These are phyloP conservation scores for Podospora pseudopauciseta DNA, from an alignment of 495 filamentous ascomycete genomes.

Conservation along the genomic window DNA sequence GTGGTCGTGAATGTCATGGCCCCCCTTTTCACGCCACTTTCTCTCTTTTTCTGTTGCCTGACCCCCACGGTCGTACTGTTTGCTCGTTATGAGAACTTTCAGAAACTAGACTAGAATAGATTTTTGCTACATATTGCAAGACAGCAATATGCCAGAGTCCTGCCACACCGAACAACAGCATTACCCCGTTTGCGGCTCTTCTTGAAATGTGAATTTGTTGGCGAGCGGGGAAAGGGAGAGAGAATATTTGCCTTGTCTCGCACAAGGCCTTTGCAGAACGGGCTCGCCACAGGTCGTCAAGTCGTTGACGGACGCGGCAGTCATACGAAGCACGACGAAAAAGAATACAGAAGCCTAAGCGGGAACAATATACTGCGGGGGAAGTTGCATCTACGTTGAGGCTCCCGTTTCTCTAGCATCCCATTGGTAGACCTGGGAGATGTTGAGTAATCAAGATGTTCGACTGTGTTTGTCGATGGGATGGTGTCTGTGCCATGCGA, in stretches of 20 bases:
- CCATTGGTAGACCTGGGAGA: not conserved
- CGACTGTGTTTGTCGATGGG: not conserved
- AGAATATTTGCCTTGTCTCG: not conserved
- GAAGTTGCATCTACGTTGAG: not conserved
- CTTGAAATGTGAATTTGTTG: not conserved
- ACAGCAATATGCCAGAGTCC: not conserved
- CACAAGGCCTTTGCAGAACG: not conserved
- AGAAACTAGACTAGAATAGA: not conserved
- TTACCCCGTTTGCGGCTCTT: not conserved
- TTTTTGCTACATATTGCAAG: not conserved
- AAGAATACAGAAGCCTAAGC: not conserved
- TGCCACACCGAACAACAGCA: not conserved
- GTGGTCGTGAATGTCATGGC: not conserved
- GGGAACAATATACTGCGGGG: not conserved
- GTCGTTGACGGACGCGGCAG: not conserved
- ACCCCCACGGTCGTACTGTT: not conserved
- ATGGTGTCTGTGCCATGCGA: slow-evolving; percentile 1
- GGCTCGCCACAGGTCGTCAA: not conserved
- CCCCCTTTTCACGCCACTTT: not conserved
- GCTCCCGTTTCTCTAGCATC: not conserved
- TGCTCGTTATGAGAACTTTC: not conserved
- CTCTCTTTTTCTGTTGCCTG: not conserved
- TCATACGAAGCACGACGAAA: not conserved
- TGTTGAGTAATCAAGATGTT: not conserved
- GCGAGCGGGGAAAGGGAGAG: not conserved